phyloP scores from a whole-genome alignment of 768 basidiomycete genomes.

The Tulasnella sp. region DNA sequence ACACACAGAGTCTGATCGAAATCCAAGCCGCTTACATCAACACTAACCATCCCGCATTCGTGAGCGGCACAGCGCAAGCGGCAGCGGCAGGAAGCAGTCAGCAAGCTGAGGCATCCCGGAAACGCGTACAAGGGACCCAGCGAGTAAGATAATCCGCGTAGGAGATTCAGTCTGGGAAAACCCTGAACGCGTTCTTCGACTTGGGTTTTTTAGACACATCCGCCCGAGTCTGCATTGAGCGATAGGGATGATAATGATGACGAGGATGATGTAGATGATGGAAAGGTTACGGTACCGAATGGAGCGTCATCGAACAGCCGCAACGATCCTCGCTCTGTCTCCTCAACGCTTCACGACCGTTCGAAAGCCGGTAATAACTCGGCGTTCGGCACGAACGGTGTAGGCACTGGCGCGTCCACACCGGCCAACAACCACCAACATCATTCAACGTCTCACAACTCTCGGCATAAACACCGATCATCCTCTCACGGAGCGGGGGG shows the following conservation, averaged over 20 bases:
- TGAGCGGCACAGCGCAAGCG: conserved; percentile 60
- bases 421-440: conserved; percentile 28
- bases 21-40: conserved; percentile 99
- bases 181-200: background rate
- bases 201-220: background rate
- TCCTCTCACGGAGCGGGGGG: conserved; percentile 21
- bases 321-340: conserved; percentile 51
- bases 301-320: conserved; percentile 41
- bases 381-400: conserved; percentile 25
- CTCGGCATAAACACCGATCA: conserved; percentile 19
- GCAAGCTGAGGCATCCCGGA: conserved; percentile 22
- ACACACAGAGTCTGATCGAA: conserved; percentile 86
- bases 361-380: conserved; percentile 33
- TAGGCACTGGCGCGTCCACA: conserved; percentile 23
- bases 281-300: conserved; percentile 29
- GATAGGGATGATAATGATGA: conserved; percentile 48
- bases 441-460: conserved; percentile 13
- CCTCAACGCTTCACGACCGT: conserved; percentile 68
- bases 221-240: conserved; percentile 1
- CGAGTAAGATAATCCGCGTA: no score
- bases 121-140: conserved; percentile 27
- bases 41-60: conserved; percentile 94
- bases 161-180: no score
- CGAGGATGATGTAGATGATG: conserved; percentile 45
- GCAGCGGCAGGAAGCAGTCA: conserved; percentile 30